Evolutionary conservation across 1,284 basidiomycete genomes (phyloP), one percentile per base, ranked within the genome.

Genomic region (Ustilago shanxiensis): DNA sequence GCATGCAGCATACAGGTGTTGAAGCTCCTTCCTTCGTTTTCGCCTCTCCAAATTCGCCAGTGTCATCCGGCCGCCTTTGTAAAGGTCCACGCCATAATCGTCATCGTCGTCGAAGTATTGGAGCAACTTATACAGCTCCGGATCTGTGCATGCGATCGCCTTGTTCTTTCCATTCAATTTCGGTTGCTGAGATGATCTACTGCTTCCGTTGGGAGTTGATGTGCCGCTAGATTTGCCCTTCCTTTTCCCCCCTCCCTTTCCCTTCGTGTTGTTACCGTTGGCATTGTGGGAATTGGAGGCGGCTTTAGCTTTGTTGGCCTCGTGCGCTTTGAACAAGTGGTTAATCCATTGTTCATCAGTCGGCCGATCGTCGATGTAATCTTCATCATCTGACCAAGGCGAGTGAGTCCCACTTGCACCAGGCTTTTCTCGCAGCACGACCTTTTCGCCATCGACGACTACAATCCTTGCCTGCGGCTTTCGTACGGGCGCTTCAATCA

Each of bases 1-100:
- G 52, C 59, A 61, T 29, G 72, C 72, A 4, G 66, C 44, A 39
- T 68, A 73, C 13, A 72, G 57, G 13, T 59, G 47, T 9, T 45
- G 70, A 51, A 72, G 47, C 64, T 72, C 60, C 35, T 66, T 66
- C 18, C 57, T 47, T 22, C 60, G n/a, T 10, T 59, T 60, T 4
- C 52, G 44, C 14, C 52, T 33, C 9, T n/a, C 41, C 5, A 45
- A 2, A 29, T 65, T 47, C 24, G 60, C 58, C 14, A 20, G 14
- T 7, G 52, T 39, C 26, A 63, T 31, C 16, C 28, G 57, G 0
- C 50, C 60, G 9, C 22, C 33, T 22, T 26, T 24, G 37, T 41
- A 20, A 9, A 39, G 20, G 18, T 52, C 66, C 9, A 44, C 31
- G 3, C 35, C 58, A 47, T 61, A 52, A 24, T 61, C 66, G 31